Conservation (phyloP, 257 asterid genomes). For the Rehmannia glutinosa region DNA sequence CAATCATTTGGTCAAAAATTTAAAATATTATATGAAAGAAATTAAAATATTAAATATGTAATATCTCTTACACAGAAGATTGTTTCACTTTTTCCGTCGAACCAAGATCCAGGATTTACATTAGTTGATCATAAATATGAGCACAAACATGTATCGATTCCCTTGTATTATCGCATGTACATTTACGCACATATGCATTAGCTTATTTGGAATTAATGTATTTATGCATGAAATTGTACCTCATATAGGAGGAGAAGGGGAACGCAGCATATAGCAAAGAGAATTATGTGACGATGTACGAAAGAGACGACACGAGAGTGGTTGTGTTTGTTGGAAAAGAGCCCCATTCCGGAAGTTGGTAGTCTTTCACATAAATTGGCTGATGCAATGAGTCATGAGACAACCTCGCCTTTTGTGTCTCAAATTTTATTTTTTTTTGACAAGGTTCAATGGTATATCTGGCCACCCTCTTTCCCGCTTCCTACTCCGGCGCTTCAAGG, state of each 20-base stretch:
- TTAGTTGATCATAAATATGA: too few species aligned
- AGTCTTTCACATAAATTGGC: not conserved
- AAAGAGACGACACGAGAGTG: slow-evolving; percentile 4
- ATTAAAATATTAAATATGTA: too few species aligned
- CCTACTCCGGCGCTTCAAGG: slow-evolving; percentile 18
- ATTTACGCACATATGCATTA: not conserved
- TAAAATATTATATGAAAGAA: too few species aligned
- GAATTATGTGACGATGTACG: slow-evolving; percentile 37
- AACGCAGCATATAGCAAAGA: slow-evolving; percentile 30
- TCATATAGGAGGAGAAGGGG: slow-evolving; percentile 38
- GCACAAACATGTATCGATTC: not conserved
- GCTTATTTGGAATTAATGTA: not conserved
- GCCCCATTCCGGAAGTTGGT: slow-evolving; percentile 25
- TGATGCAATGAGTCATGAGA: not conserved
- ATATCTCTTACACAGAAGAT: too few species aligned
- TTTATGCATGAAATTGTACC: slow-evolving; percentile 16
- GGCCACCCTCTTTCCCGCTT: slow-evolving; percentile 4
- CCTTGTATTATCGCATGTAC: not conserved
- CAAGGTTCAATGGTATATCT: not conserved
- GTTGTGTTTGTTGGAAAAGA: slow-evolving; percentile 10
- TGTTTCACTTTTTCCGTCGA: too few species aligned
- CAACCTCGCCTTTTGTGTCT: not conserved
- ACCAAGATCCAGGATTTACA: too few species aligned
- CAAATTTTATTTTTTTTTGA: not conserved
- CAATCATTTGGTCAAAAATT: too few species aligned